These are phyloP conservation scores for Melampsora larici-populina DNA, from an alignment of 1,284 basidiomycete genomes.

Conservation along the genomic window DNA sequence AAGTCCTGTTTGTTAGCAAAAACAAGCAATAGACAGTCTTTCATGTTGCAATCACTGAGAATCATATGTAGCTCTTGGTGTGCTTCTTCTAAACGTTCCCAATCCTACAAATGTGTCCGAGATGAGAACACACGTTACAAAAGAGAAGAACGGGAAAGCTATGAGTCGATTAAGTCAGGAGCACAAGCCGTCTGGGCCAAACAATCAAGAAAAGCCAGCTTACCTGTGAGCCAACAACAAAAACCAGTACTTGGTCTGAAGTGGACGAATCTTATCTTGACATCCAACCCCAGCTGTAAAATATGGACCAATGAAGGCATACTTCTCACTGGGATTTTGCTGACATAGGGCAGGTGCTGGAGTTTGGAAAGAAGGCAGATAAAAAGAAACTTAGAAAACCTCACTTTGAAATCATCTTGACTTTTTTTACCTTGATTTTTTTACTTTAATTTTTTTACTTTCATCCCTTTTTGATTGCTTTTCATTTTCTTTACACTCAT, in stretches of 20 bases:
- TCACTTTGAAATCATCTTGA: no score
- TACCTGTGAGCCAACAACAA: slow-evolving; percentile 62
- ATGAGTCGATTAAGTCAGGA: neutral
- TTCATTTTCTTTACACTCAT: no score
- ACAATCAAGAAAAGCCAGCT: neutral
- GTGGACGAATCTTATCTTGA: slow-evolving; percentile 57
- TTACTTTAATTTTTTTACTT: no score
- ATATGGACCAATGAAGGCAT: no score
- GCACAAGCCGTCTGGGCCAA: neutral
- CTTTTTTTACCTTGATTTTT: no score
- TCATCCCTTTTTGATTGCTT: no score
- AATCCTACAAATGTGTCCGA: slow-evolving; percentile 61
- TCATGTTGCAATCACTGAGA: slow-evolving; percentile 96
- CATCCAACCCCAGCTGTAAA: slow-evolving; percentile 56
- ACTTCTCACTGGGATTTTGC: no score
- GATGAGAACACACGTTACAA: neutral
- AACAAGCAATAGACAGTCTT: slow-evolving; percentile 89
- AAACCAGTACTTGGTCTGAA: slow-evolving; percentile 71
- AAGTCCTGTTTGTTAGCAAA: slow-evolving; percentile 99
- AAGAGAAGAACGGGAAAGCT: neutral
- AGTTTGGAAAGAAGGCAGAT: no score
- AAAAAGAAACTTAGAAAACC: no score
- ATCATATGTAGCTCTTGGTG: slow-evolving; percentile 94
- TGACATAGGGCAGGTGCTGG: no score
- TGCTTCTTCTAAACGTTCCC: slow-evolving; percentile 93